Evolutionary conservation across 1,284 basidiomycete genomes (phyloP).

Genomic region (Chalciporus sp.): DNA sequence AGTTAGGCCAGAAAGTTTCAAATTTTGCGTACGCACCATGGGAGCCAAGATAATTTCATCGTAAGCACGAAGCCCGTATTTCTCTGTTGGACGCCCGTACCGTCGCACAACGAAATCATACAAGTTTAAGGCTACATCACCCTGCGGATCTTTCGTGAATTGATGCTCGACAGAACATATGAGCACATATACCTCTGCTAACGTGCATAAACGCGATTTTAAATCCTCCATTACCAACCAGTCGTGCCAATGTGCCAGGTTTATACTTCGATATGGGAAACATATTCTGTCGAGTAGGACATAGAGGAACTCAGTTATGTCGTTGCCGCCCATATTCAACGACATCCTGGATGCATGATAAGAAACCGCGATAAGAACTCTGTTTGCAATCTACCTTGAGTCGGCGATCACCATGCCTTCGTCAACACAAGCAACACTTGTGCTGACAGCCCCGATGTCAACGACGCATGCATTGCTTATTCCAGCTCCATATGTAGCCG

Average conservation of each 20-base stretch:
- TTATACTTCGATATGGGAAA: constrained; percentile 87
- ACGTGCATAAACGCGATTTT: constrained; percentile 80
- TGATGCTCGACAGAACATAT: background rate
- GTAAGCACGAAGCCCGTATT: constrained; percentile 90
- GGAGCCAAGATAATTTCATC: constrained; percentile 96
- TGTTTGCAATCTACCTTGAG: constrained; percentile 64
- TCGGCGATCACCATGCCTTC: constrained; percentile 91
- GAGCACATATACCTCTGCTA: constrained; percentile 70
- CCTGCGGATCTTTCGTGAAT: constrained; percentile 50
- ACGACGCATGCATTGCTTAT: constrained; percentile 95
- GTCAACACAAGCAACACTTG: constrained; percentile 92
- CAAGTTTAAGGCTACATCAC: constrained; percentile 83
- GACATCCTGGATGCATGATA: constrained; percentile 59
- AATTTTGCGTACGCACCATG: constrained; percentile 59
- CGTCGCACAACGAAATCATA: constrained; percentile 88
- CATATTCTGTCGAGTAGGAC: constrained; percentile 80
- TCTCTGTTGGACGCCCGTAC: constrained; percentile 77
- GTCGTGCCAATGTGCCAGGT: constrained; percentile 78
- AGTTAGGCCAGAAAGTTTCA: constrained; percentile 8
- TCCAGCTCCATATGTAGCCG: constrained; percentile 94
- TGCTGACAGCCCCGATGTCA: constrained; percentile 87
- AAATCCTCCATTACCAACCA: constrained; percentile 90
- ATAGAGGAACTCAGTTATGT: constrained; percentile 88
- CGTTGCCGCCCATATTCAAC: constrained; percentile 89
- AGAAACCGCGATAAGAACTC: constrained; percentile 1